A percentile compares a stretch with the other conserved stretches of the same genome.
Conservation (phyloP, 495 filamentous ascomycete species). For the Daldinia caldariorum region DNA sequence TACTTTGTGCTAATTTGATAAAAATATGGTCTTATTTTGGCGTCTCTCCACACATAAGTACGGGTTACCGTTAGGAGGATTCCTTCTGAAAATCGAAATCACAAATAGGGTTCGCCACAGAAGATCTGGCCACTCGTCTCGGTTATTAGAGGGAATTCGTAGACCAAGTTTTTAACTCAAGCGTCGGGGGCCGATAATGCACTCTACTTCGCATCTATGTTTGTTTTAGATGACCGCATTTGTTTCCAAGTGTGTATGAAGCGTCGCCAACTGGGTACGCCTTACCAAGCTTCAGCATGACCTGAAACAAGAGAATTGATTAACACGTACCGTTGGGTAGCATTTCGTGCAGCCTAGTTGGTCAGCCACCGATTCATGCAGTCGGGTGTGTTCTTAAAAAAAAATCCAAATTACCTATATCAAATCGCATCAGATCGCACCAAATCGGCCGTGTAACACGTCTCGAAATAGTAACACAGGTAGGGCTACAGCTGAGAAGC, state of each 20-base stretch:
- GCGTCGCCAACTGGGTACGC: constrained; percentile 2
- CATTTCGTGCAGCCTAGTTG: constrained; percentile 25
- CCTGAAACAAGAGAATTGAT: constrained; percentile 42
- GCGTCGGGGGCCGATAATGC: constrained; percentile 23
- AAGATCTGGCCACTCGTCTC: constrained; percentile 26
- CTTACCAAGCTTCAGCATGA: constrained; percentile 30
- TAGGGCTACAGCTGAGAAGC: constrained; percentile 38
- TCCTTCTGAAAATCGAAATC: not conserved
- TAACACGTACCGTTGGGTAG: constrained; percentile 27
- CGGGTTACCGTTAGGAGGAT: constrained; percentile 9
- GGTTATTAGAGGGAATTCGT: not conserved
- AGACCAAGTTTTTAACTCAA: constrained; percentile 19
- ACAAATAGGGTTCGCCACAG: constrained; percentile 19
- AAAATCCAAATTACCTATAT: constrained; percentile 3
- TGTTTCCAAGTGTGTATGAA: constrained; percentile 7
- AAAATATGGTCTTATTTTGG: not conserved
- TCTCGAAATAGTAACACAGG: constrained; percentile 36
- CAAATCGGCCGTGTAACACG: not conserved
- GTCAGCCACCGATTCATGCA: constrained; percentile 30
- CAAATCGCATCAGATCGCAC: too few relatives aligned
- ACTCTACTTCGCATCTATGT: not conserved
- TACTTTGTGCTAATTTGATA: not conserved
- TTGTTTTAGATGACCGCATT: not conserved
- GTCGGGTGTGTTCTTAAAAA: constrained; percentile 10
- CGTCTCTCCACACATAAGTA: constrained; percentile 5